Evolutionary conservation across 345 rosid genomes (phyloP).

Genomic region (Psidium guajava): DNA sequence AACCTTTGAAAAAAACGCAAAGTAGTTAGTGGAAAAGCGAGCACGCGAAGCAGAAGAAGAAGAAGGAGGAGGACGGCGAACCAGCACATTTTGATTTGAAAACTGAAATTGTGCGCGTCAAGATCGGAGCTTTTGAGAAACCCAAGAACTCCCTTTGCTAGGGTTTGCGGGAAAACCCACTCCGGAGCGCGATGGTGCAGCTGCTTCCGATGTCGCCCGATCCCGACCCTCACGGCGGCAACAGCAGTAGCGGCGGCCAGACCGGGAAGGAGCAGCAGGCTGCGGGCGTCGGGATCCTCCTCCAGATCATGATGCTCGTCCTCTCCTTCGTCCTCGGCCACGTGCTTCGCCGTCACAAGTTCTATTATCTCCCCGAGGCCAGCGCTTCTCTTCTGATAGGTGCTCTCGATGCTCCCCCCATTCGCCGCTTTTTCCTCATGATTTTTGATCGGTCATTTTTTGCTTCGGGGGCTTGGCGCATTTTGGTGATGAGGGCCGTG

Average conservation of each 20-base stretch:
- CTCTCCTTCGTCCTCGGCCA: constrained; percentile 96
- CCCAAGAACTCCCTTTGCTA: neutral
- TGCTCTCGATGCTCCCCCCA: constrained; percentile 6
- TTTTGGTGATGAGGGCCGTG: neutral
- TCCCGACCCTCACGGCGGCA: neutral
- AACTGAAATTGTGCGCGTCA: neutral
- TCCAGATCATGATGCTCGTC: constrained; percentile 99
- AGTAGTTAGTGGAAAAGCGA: neutral
- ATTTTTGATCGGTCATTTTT: neutral
- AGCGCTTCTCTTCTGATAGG: constrained; percentile 98
- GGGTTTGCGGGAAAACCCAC: neutral
- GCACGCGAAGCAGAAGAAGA: neutral
- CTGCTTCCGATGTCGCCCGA: constrained; percentile 4
- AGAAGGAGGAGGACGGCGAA: neutral
- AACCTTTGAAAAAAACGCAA: neutral
- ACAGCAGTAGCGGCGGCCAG: neutral
- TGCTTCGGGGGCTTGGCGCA: neutral
- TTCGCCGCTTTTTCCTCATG: neutral
- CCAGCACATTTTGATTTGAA: neutral
- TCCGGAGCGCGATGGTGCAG: neutral
- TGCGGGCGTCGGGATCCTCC: constrained; percentile 94
- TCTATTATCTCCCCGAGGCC: constrained; percentile 97
- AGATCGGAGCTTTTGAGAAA: neutral
- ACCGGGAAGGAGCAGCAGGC: constrained; percentile 89
- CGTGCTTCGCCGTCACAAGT: constrained; percentile 92